Conservation (phyloP, 1,284 basidiomycete genomes). For the Cutaneotrichosporon daszewskae region DNA sequence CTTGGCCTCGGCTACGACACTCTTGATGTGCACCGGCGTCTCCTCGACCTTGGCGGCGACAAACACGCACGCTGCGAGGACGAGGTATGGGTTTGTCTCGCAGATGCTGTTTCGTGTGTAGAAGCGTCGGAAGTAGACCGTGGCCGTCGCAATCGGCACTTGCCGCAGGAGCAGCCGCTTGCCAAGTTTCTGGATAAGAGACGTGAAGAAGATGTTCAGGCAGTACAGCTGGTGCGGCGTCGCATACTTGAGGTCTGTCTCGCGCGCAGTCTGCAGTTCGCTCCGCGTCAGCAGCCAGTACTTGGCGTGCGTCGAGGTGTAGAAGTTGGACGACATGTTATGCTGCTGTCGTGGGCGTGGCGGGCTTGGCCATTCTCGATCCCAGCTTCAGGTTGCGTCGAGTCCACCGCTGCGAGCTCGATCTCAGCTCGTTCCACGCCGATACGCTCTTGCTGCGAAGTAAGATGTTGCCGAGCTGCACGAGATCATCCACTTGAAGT, state of each 20-base stretch:
- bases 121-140: conserved; percentile 88
- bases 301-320: conserved; percentile 38
- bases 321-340: conserved; percentile 44
- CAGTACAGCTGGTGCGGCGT: conserved; percentile 69
- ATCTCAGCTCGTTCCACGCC: too few relatives aligned
- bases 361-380: too few relatives aligned
- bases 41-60: conserved; percentile 96
- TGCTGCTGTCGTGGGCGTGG: too few relatives aligned
- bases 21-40: conserved; percentile 89
- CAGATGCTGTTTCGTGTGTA: conserved; percentile 90
- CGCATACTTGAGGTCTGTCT: conserved; percentile 69
- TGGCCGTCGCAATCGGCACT: conserved; percentile 85
- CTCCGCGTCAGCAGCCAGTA: conserved; percentile 81
- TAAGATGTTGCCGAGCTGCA: too few relatives aligned
- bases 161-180: conserved; percentile 79
- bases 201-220: conserved; percentile 76
- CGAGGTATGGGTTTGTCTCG: conserved; percentile 88
- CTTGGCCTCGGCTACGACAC: conserved; percentile 76
- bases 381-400: too few relatives aligned
- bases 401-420: too few relatives aligned
- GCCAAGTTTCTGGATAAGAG: conserved; percentile 77
- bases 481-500: too few relatives aligned
- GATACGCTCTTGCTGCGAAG: too few relatives aligned
- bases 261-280: conserved; percentile 63
- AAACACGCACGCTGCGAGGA: conserved; percentile 88